phyloP scores from a whole-genome alignment of 768 basidiomycete genomes.

The Xerocomellus intermedius region DNA sequence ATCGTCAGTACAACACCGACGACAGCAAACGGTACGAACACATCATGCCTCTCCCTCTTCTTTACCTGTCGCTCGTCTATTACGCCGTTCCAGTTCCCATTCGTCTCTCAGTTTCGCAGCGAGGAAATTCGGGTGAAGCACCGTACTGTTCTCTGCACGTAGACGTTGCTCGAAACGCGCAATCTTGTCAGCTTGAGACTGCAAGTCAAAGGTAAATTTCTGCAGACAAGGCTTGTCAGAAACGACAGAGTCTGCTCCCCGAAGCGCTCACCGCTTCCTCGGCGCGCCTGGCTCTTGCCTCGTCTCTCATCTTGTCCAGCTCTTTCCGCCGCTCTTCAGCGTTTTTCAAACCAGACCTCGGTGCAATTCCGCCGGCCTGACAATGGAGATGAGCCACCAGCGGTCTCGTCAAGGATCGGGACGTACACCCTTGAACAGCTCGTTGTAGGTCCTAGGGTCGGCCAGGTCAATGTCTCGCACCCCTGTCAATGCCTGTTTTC shows the following conservation, averaged over 20 bases:
- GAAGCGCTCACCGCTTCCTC: conserved; percentile 49
- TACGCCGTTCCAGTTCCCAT: conserved; percentile 43
- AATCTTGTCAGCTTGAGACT: conserved; percentile 61
- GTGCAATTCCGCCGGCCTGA: conserved; percentile 44
- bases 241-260: background rate
- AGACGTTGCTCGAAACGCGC: conserved; percentile 60
- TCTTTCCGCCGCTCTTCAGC: conserved; percentile 73
- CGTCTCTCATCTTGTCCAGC: conserved; percentile 66
- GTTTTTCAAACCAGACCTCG: conserved; percentile 45
- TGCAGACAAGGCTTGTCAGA: conserved; percentile 24
- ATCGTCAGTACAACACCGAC: conserved; percentile 17
- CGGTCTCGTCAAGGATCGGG: background rate
- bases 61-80: conserved; percentile 22
- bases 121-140: conserved; percentile 59
- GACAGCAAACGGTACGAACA: conserved; percentile 12
- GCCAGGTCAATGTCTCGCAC: conserved; percentile 62
- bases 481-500: conserved; percentile 44
- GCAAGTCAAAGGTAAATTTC: conserved; percentile 53
- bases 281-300: conserved; percentile 55
- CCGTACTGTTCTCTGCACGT: conserved; percentile 47
- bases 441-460: conserved; percentile 60
- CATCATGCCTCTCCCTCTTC: conserved; percentile 37
- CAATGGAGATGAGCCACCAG: background rate
- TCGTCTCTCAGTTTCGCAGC: conserved; percentile 57
- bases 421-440: conserved; percentile 58